Evolutionary conservation across 1,284 basidiomycete genomes (phyloP).

Genomic region (Boletus subluridellus): DNA sequence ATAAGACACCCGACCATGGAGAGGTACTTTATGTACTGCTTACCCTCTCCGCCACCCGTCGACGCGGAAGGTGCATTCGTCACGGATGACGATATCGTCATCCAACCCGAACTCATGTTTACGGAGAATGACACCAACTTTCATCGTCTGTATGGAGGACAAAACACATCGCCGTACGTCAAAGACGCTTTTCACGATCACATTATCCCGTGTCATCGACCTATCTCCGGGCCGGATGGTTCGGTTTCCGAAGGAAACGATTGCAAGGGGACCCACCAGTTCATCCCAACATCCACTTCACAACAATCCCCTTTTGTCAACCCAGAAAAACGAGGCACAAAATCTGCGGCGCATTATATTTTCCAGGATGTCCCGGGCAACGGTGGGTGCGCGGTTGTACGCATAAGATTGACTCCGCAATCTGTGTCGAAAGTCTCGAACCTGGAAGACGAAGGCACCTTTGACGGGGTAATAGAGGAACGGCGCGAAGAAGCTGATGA

Average conservation of each 20-base stretch:
- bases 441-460: constrained; percentile 84
- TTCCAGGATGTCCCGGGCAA: constrained; percentile 85
- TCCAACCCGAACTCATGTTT: constrained; percentile 84
- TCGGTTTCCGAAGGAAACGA: constrained; percentile 35
- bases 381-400: constrained; percentile 94
- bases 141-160: constrained; percentile 82
- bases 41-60: constrained; percentile 89
- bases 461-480: constrained; percentile 88
- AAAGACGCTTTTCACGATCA: constrained; percentile 99
- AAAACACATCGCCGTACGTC: constrained; percentile 79
- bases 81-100: constrained; percentile 62
- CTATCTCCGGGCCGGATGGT: constrained; percentile 33
- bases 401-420: constrained; percentile 86
- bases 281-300: constrained; percentile 52
- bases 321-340: constrained; percentile 86
- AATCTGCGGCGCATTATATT: constrained; percentile 87
- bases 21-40: constrained; percentile 81
- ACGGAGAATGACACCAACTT: constrained; percentile 98
- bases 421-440: constrained; percentile 72
- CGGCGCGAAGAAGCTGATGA: constrained; percentile 91
- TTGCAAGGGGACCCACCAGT: constrained; percentile 27
- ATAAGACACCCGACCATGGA: constrained; percentile 73
- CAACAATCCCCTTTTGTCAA: constrained; percentile 68
- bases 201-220: constrained; percentile 83
- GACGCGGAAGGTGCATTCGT: constrained; percentile 61